These are phyloP conservation scores for Sabuloglossum arenarium DNA, from an alignment of 495 filamentous ascomycete genomes.

Conservation along the genomic window DNA sequence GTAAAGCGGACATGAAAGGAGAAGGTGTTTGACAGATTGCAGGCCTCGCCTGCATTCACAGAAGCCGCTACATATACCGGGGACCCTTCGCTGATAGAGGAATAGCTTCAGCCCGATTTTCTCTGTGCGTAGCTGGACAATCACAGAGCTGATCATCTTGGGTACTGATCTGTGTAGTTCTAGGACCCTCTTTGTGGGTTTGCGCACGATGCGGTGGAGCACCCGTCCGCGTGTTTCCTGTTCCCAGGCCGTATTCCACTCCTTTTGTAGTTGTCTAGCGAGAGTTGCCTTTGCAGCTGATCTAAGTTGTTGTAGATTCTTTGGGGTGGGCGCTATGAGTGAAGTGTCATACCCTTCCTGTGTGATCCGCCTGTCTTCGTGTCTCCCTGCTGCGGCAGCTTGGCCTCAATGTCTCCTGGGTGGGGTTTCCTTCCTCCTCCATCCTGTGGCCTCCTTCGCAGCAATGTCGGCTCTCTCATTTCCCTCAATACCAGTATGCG, in stretches of 20 bases:
- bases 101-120: conserved; percentile 16
- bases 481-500: too few relatives aligned
- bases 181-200: neutral
- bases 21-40: neutral
- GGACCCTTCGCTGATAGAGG: conserved; percentile 6
- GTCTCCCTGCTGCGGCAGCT: too few relatives aligned
- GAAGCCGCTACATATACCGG: neutral
- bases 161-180: conserved; percentile 6
- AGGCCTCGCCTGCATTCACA: neutral
- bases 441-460: too few relatives aligned
- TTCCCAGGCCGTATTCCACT: neutral
- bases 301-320: neutral
- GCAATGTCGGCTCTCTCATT: too few relatives aligned
- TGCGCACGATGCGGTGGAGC: neutral
- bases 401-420: too few relatives aligned
- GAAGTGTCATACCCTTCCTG: too few relatives aligned
- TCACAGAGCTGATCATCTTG: conserved; percentile 14
- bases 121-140: conserved; percentile 16
- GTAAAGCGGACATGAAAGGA: neutral
- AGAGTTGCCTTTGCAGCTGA: neutral
- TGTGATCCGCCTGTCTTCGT: too few relatives aligned
- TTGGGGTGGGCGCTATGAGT: neutral
- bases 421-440: too few relatives aligned
- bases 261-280: neutral
- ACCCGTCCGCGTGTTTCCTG: neutral